Evolutionary conservation across 1,139 yeast species (phyloP), one percentile per base, ranked within the genome.

Genomic region (Yamadazyma diddensiae): DNA sequence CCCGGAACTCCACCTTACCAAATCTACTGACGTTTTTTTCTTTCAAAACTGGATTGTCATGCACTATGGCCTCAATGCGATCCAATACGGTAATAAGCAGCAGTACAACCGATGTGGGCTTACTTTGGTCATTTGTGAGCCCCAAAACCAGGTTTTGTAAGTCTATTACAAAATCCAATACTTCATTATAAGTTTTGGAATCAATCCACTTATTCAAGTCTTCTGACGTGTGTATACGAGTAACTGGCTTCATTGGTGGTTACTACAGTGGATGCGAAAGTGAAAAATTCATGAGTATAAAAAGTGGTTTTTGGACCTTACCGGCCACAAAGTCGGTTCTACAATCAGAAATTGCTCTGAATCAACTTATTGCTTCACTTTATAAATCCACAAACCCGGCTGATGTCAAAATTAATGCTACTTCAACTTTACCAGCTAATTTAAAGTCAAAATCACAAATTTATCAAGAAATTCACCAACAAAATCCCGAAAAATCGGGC

Each of bases 1-100:
- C 90, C 29, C 84, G 68, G 57, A 92, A 92, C 53, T 92, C 97
- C 8, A 77, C 66, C 50, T 94, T 94, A 2, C 99, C 99, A 54
- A 92, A 92, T 41, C 99, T 66, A 6, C 96, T 83, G 1, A 73
- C 59, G n/a, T 66, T 69, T 35, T 77, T 73, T 38, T 82, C 92
- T 14, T 72, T 59, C 3, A 61, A 53, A 0, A 94, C 90, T 0
- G 97, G 97, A 49, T 83, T 76, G 1, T 50, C 44, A 3, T 66
- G 66, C 1, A 83, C 70, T 0, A 76, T 52, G 0, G 27, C 38
- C 3, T 62, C 59, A 0, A 88, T 70, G 2, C 59, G 46, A 4
- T 68, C 66, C 11, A 90, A 53, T 0, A 79, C 39, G 0, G 41
- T 41, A 11, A 70, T 36, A 3, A 82, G 38, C 0, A 57, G 38